A percentile compares a stretch with the other conserved stretches of the same genome.
These are phyloP conservation scores for Acorus gramineus DNA, from an alignment of 106 monocot species.

Conservation along the genomic window DNA sequence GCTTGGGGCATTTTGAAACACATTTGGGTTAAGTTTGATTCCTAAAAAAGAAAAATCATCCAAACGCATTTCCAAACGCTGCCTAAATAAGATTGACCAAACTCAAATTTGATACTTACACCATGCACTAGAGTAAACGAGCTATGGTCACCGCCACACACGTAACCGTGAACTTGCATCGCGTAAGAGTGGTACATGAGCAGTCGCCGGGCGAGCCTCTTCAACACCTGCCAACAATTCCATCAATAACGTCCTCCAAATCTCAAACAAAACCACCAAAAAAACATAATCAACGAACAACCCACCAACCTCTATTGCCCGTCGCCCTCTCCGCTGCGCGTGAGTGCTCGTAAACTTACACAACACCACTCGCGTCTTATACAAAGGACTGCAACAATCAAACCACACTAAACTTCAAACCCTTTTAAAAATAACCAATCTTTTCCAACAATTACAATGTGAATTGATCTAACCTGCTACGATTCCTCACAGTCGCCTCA, in stretches of 20 bases:
- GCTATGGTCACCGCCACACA: conserved; percentile 23
- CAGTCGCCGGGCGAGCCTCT: conserved; percentile 65
- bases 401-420: neutral
- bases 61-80: too few species aligned
- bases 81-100: too few species aligned
- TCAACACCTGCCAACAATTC: conserved; percentile 43
- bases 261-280: conserved; percentile 1
- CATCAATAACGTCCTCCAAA: neutral
- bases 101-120: conserved; percentile 24
- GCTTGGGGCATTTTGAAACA: too few species aligned
- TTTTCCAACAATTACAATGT: neutral
- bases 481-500: conserved; percentile 71
- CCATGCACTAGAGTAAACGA: conserved; percentile 76
- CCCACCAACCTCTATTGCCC: conserved; percentile 65
- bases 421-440: neutral
- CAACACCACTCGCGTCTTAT: conserved; percentile 75
- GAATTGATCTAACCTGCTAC: conserved; percentile 28
- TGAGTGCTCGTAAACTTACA: conserved; percentile 59
- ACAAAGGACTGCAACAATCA: conserved; percentile 51
- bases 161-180: conserved; percentile 89
- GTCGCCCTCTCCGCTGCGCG: conserved; percentile 76
- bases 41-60: too few species aligned
- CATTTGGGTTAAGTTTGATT: too few species aligned
- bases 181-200: conserved; percentile 92
- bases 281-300: neutral